A percentile compares a stretch with the other conserved stretches of the same genome.
Evolutionary conservation across 1,284 basidiomycete species (phyloP).

Genomic region (Uromyces viciae-fabae): DNA sequence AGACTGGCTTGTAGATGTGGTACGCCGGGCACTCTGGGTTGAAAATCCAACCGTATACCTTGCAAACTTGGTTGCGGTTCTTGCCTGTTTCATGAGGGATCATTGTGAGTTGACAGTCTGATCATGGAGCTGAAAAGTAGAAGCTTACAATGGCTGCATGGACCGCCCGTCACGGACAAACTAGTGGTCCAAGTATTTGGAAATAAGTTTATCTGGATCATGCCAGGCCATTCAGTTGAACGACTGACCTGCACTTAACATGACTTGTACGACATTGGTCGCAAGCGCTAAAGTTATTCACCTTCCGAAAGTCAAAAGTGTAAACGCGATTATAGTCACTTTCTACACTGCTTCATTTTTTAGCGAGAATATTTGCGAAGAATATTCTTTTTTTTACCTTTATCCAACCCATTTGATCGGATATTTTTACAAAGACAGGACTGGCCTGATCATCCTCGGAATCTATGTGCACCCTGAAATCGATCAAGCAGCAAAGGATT

Average conservation of each 20-base stretch:
- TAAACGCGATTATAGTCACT: neutral
- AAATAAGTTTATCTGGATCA: neutral
- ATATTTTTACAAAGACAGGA: slow-evolving; percentile 14
- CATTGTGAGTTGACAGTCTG: neutral
- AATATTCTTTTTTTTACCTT: neutral
- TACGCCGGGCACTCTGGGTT: neutral
- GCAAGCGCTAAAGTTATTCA: slow-evolving; percentile 28
- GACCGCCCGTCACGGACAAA: slow-evolving; percentile 18
- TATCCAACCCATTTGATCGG: slow-evolving; percentile 11
- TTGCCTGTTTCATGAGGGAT: neutral
- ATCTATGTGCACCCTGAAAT: neutral
- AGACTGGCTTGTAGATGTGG: slow-evolving; percentile 26
- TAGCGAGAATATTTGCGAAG: neutral
- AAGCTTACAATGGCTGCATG: slow-evolving; percentile 24
- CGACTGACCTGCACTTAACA: slow-evolving; percentile 24
- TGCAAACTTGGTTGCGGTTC: slow-evolving; percentile 17
- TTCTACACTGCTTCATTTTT: neutral
- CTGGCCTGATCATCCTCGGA: slow-evolving; percentile 1
- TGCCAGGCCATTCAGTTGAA: neutral
- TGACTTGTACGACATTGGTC: slow-evolving; percentile 28
- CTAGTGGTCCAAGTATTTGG: neutral
- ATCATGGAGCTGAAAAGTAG: neutral
- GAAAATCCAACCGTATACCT: slow-evolving; percentile 22
- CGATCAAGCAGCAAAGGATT: neutral
- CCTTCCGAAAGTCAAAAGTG: neutral